These are phyloP conservation scores for Hirsutella rhossiliensis DNA, from an alignment of 2,329 filamentous ascomycete genomes.

Conservation along the genomic window DNA sequence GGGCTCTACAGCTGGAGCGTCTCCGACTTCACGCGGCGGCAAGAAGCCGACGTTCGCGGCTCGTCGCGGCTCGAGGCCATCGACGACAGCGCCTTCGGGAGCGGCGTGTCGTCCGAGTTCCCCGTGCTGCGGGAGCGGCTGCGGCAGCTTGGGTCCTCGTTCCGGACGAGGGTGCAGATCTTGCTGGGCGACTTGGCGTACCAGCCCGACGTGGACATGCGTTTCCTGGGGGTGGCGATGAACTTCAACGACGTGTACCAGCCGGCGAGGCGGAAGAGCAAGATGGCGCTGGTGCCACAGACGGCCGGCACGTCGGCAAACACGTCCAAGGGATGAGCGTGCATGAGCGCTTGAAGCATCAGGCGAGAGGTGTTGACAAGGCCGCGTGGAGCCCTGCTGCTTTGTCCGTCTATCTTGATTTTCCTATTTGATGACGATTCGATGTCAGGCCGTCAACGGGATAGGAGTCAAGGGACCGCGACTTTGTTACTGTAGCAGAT, in stretches of 20 bases:
- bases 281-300: slow-evolving; percentile 16
- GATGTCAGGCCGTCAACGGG: too few species aligned
- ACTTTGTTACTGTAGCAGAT: too few species aligned
- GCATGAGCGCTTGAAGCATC: not conserved
- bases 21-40: slow-evolving; percentile 83
- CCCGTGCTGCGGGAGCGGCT: slow-evolving; percentile 65
- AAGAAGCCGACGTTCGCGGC: slow-evolving; percentile 69
- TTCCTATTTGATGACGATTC: too few species aligned
- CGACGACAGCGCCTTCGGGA: slow-evolving; percentile 22
- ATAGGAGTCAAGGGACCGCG: too few species aligned
- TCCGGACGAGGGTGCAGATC: slow-evolving; percentile 64
- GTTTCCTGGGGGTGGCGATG: slow-evolving; percentile 93
- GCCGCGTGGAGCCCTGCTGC: too few species aligned
- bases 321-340: slow-evolving; percentile 14
- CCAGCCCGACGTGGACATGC: slow-evolving; percentile 89
- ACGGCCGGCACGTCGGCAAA: slow-evolving; percentile 10
- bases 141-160: slow-evolving; percentile 59
- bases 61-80: slow-evolving; percentile 34
- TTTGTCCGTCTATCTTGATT: too few species aligned
- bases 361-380: too few species aligned
- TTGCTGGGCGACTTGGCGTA: slow-evolving; percentile 83
- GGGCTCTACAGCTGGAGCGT: slow-evolving; percentile 91
- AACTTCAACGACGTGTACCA: slow-evolving; percentile 98
- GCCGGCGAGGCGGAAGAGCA: slow-evolving; percentile 55
- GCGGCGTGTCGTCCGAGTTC: slow-evolving; percentile 53